Evolutionary conservation across 2,329 filamentous ascomycete genomes (phyloP), one percentile per base, ranked within the genome.

Genomic region (Bimuria novae-zelandiae): DNA sequence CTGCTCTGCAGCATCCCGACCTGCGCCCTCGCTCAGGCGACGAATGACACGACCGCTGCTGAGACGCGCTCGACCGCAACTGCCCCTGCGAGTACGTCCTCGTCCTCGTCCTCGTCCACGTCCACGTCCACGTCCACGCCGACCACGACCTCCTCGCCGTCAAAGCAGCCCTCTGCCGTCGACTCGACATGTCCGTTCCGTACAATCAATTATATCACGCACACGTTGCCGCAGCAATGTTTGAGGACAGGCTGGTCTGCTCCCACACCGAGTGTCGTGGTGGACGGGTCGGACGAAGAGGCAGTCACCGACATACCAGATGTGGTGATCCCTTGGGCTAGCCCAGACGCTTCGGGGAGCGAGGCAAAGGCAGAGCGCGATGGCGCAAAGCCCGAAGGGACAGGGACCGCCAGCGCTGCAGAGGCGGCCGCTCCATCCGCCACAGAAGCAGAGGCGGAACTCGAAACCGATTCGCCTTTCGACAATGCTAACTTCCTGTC

Each of bases 401-500:
- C 52, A 5, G 52, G 35, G 29, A 27, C 58, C 30, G 40, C 55
- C 7, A 46, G 50, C 41, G 43, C 52, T 41, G 40, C 46, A 17
- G 25, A 40, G 4, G 32, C 47, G 21, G 56, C 49, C 45, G 36
- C 47, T 29, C 56, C 63, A 22, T 43, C 59, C 44, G 54, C 51
- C 53, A 57, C 57, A 17, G 62, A 70, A 19, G 51, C 69, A 14
- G 81, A 85, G 35, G 70, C 78, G 10, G 82, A 85, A 49, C 69
- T 79, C 14, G 87, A 89, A 52, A 79, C 80, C 5, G 88, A 89
- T 42, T 87, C 85, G 1, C 81, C 84, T 0, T 78, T 89, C 10
- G 87, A 90, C 65, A 89, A 90, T 61, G 84, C 87, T 40, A 88
- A 92, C 6, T 97, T 97, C 72, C 85, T 97, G 64, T 97, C 94